These are phyloP conservation scores for Neurospora terricola DNA, from an alignment of 495 filamentous ascomycete genomes.

Conservation along the genomic window DNA sequence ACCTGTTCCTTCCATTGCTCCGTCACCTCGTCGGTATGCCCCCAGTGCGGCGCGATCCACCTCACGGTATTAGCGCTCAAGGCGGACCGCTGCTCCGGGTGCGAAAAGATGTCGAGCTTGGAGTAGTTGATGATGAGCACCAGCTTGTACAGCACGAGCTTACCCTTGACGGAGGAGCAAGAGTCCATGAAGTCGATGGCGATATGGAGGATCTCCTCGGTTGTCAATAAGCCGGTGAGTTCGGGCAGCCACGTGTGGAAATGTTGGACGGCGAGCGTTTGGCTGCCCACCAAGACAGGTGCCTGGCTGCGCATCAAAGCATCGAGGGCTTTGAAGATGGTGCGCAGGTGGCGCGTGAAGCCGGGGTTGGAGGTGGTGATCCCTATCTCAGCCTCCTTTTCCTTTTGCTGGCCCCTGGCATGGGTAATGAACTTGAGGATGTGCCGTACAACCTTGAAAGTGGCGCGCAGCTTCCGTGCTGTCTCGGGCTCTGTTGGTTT, in stretches of 20 bases:
- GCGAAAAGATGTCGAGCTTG: conserved; percentile 65
- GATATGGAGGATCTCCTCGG: conserved; percentile 81
- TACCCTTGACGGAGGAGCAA: conserved; percentile 78
- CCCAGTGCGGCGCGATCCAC: conserved; percentile 96
- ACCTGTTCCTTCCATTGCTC: conserved; percentile 90
- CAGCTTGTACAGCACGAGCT: conserved; percentile 89
- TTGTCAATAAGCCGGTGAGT: conserved; percentile 61
- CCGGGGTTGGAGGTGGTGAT: conserved; percentile 65
- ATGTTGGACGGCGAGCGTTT: conserved; percentile 91
- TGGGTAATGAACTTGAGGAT: conserved; percentile 93
- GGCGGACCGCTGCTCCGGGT: conserved; percentile 59
- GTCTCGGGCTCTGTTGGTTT: conserved; percentile 70
- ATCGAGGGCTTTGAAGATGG: conserved; percentile 84
- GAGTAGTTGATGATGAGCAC: conserved; percentile 86
- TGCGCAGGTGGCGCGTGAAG: conserved; percentile 74
- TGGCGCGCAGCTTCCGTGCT: conserved; percentile 74
- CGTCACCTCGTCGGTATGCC: conserved; percentile 57
- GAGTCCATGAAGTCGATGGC: conserved; percentile 91
- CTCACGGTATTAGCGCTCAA: conserved; percentile 72
- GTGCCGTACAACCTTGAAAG: conserved; percentile 89
- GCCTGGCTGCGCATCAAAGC: conserved; percentile 77
- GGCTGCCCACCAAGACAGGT: conserved; percentile 80
- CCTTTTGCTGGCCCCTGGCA: conserved; percentile 75
- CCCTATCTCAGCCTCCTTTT: conserved; percentile 80
- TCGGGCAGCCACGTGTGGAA: conserved; percentile 96